These are phyloP conservation scores for Fusarium sublunatum DNA, from an alignment of 2,329 filamentous ascomycete genomes.

Conservation along the genomic window DNA sequence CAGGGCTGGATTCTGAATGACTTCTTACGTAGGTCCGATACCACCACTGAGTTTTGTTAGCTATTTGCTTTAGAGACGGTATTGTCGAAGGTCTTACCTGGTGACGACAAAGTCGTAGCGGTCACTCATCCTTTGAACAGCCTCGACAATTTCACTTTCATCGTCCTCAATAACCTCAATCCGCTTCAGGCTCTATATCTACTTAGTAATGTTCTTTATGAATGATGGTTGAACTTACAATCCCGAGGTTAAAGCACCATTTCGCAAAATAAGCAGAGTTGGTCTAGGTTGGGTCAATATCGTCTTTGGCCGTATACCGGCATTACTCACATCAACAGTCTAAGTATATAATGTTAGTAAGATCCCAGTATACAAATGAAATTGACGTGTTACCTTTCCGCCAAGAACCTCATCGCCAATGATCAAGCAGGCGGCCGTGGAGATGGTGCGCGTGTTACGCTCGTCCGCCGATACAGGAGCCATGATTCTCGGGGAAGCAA, in stretches of 20 bases:
- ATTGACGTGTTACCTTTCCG: conserved; percentile 75
- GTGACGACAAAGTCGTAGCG: conserved; percentile 96
- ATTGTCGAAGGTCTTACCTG: conserved; percentile 58
- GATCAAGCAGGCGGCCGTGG: conserved; percentile 91
- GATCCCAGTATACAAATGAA: conserved; percentile 14
- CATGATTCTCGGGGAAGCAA: conserved; percentile 55
- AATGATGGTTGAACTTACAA: conserved; percentile 56
- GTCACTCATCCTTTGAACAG: conserved; percentile 84
- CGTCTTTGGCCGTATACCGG: conserved; percentile 1
- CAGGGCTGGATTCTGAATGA: background rate
- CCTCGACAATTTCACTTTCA: conserved; percentile 89
- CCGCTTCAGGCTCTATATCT: conserved; percentile 74
- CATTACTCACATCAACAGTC: conserved; percentile 55
- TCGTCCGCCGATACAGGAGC: conserved; percentile 58
- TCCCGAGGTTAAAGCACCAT: conserved; percentile 71
- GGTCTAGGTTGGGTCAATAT: conserved; percentile 57
- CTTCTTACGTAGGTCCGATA: conserved; percentile 86
- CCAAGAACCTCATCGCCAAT: conserved; percentile 98
- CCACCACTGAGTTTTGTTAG: conserved; percentile 71
- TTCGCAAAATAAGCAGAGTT: conserved; percentile 74
- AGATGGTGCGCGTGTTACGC: conserved; percentile 74
- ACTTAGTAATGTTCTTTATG: conserved; percentile 1
- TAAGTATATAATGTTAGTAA: conserved; percentile 30
- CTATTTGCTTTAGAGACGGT: background rate
- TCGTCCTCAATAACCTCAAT: conserved; percentile 96